Conservation (phyloP, 345 rosid species). For the Odontarrhena argentea region DNA sequence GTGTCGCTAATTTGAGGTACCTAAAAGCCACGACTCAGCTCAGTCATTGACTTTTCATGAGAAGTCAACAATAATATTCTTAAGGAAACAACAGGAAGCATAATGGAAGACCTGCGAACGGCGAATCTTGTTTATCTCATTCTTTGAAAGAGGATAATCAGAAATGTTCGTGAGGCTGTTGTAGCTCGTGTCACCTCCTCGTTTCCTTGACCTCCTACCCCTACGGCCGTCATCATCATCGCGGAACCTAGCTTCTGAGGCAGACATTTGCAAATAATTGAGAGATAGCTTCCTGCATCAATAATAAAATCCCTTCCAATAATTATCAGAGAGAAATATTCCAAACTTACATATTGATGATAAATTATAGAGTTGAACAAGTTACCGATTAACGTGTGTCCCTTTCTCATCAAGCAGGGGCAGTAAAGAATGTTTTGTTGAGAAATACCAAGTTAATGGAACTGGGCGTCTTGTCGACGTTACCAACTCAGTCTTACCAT, state of each 20-base stretch:
- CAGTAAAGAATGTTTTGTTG: conserved; percentile 64
- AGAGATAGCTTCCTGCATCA: conserved; percentile 83
- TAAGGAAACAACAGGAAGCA: neutral
- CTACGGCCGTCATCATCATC: conserved; percentile 57
- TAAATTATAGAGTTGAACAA: conserved; percentile 16
- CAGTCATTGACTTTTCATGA: conserved; percentile 12
- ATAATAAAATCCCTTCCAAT: conserved; percentile 26
- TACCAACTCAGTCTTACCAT: conserved; percentile 85
- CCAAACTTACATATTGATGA: conserved; percentile 1
- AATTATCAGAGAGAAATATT: conserved; percentile 7
- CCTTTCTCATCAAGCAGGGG: conserved; percentile 90
- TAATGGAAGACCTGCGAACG: conserved; percentile 67
- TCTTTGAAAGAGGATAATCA: conserved; percentile 74
- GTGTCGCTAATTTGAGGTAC: conserved; percentile 86
- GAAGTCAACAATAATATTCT: conserved; percentile 12
- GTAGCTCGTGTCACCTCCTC: conserved; percentile 46
- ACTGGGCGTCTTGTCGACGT: conserved; percentile 90
- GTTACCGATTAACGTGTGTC: conserved; percentile 76
- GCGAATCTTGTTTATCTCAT: conserved; percentile 71
- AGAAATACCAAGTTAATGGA: conserved; percentile 95
- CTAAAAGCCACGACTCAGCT: conserved; percentile 48
- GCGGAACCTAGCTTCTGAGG: conserved; percentile 55
- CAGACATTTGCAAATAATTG: conserved; percentile 71
- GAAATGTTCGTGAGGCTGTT: conserved; percentile 42
- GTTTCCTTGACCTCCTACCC: conserved; percentile 69